Percentiles rank a stretch among this genome's conserved stretches.
Conservation (phyloP, 2,329 filamentous ascomycete genomes). For the Corynespora cassiicola region DNA sequence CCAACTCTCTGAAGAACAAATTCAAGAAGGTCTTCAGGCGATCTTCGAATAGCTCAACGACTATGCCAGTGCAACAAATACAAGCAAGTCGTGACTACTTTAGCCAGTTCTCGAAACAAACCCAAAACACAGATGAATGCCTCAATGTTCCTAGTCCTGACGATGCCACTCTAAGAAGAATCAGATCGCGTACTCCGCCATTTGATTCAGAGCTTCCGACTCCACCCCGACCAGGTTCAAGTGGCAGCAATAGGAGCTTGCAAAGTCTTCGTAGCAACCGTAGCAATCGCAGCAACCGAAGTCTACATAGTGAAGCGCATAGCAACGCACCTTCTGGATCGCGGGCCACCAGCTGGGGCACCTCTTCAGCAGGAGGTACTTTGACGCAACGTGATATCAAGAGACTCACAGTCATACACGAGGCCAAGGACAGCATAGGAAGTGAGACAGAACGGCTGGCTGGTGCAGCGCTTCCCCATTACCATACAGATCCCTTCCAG, state of each 20-base stretch:
- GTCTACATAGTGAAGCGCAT: constrained; percentile 45
- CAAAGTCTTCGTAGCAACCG: too few relatives aligned
- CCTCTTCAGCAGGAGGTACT: constrained; percentile 65
- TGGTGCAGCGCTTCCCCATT: constrained; percentile 10
- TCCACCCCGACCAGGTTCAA: constrained; percentile 23
- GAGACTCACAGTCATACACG: constrained; percentile 69
- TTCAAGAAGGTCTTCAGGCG: constrained; percentile 65
- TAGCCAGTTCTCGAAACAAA: constrained; percentile 26
- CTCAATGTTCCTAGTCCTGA: constrained; percentile 46
- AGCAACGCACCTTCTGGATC: constrained; percentile 59
- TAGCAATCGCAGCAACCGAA: constrained; percentile 31
- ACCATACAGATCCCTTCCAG: constrained; percentile 17
- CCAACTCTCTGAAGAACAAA: constrained; percentile 66
- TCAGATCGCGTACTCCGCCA: constrained; percentile 31
- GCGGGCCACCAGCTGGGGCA: constrained; percentile 74
- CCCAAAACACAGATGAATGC: constrained; percentile 34
- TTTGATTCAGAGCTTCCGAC: constrained; percentile 19
- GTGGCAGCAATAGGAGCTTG: too few relatives aligned
- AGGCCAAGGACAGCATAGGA: constrained; percentile 50
- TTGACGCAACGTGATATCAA: constrained; percentile 60
- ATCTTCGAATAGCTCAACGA: constrained; percentile 31
- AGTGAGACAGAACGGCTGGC: constrained; percentile 35
- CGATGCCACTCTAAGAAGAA: constrained; percentile 54
- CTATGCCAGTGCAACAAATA: constrained; percentile 61
- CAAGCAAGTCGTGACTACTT: constrained; percentile 51